These are phyloP conservation scores for Ehretia macrophylla DNA, from an alignment of 257 asterid species.

Conservation along the genomic window DNA sequence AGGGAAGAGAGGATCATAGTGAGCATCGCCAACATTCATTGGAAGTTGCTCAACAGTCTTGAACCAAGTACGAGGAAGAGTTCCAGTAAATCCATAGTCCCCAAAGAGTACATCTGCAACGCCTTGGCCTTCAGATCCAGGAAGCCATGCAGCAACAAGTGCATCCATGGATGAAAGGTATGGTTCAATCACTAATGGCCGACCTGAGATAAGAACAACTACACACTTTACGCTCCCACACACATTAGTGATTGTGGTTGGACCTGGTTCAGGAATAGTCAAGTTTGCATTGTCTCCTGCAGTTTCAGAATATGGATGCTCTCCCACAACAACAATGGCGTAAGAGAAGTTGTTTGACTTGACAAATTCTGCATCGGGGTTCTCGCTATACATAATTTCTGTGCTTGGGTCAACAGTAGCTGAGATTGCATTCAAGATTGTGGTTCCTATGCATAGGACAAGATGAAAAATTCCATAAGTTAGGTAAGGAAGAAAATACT, in stretches of 20 bases:
- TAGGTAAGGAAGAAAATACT: background rate
- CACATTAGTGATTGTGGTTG: constrained; percentile 24
- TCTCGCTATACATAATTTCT: constrained; percentile 25
- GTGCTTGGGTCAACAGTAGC: constrained; percentile 27
- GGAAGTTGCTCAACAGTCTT: constrained; percentile 51
- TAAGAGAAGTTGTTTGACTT: constrained; percentile 33
- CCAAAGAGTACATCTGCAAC: constrained; percentile 56
- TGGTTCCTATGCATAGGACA: constrained; percentile 15
- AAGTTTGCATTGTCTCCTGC: constrained; percentile 38
- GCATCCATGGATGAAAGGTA: constrained; percentile 36
- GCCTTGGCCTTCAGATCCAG: constrained; percentile 60
- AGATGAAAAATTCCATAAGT: background rate
- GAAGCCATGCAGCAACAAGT: constrained; percentile 67
- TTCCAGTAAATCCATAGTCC: constrained; percentile 49
- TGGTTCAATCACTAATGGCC: constrained; percentile 46
- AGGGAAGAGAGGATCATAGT: constrained; percentile 59
- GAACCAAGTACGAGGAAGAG: constrained; percentile 54
- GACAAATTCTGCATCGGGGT: constrained; percentile 18
- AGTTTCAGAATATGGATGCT: constrained; percentile 41
- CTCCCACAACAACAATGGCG: constrained; percentile 55
- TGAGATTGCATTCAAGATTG: constrained; percentile 32
- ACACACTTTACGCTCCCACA: constrained; percentile 44
- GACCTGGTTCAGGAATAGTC: constrained; percentile 35
- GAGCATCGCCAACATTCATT: constrained; percentile 43
- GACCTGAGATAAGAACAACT: constrained; percentile 46